These are phyloP conservation scores for Goffeauzyma gilvescens DNA, from an alignment of 768 basidiomycete genomes.

Conservation along the genomic window DNA sequence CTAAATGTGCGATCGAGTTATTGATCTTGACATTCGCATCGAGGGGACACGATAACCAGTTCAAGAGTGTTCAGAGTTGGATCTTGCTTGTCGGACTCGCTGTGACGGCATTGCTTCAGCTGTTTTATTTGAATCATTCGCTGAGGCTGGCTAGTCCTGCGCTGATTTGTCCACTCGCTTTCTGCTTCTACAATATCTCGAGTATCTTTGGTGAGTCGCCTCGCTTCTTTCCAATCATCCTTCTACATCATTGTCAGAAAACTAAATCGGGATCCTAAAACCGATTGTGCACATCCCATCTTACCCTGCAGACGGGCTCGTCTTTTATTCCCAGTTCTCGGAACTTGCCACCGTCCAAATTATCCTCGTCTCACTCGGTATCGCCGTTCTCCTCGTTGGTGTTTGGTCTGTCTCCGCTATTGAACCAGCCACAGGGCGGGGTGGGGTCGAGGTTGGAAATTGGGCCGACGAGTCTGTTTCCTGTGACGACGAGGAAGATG, in stretches of 20 bases:
- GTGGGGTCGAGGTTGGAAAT: slow-evolving; percentile 31
- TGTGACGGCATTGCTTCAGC: slow-evolving; percentile 56
- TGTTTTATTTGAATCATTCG: slow-evolving; percentile 34
- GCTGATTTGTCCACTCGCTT: slow-evolving; percentile 76
- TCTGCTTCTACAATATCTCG: slow-evolving; percentile 85
- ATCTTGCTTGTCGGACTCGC: slow-evolving; percentile 52
- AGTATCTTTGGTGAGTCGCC: slow-evolving; percentile 57
- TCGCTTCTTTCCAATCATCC: neutral
- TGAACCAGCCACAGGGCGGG: slow-evolving; percentile 40
- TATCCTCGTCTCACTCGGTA: slow-evolving; percentile 56
- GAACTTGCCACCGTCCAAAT: slow-evolving; percentile 52
- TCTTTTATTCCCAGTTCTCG: slow-evolving; percentile 73
- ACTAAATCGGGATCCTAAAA: neutral
- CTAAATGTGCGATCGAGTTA: slow-evolving; percentile 81
- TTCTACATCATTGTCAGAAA: neutral
- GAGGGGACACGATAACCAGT: slow-evolving; percentile 26
- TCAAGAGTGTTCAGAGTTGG: slow-evolving; percentile 40
- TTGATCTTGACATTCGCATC: slow-evolving; percentile 45
- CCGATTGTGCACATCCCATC: too few species aligned
- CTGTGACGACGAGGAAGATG: neutral
- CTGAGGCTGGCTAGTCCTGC: slow-evolving; percentile 65
- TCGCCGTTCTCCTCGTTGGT: slow-evolving; percentile 56
- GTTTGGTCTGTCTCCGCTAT: slow-evolving; percentile 72
- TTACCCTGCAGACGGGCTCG: slow-evolving; percentile 26
- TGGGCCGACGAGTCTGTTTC: slow-evolving; percentile 29